Percentiles rank a stretch among this genome's conserved stretches.
Evolutionary conservation across 306 rosid species (phyloP).

Genomic region (Hippophae rhamnoides): DNA sequence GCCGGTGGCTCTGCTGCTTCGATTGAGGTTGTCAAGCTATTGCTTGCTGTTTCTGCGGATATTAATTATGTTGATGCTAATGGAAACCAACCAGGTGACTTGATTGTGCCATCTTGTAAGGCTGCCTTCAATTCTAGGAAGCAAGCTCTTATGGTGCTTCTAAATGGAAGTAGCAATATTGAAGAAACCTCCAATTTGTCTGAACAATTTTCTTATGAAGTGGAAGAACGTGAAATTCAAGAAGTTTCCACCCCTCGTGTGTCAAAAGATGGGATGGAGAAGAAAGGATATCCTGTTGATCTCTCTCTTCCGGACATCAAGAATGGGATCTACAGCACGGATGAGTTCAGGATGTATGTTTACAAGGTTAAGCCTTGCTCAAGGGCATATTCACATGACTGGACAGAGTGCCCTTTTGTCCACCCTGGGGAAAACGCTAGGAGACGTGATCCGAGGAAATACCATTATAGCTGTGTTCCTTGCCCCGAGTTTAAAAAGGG

Average conservation of each 20-base stretch:
- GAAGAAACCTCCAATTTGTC: constrained; percentile 23
- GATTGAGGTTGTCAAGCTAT: constrained; percentile 48
- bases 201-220: constrained; percentile 20
- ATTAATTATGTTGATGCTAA: constrained; percentile 38
- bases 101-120: constrained; percentile 25
- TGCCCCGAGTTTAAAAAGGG: constrained; percentile 85
- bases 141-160: constrained; percentile 31
- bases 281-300: constrained; percentile 64
- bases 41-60: constrained; percentile 66
- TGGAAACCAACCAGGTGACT: constrained; percentile 42
- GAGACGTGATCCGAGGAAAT: constrained; percentile 79
- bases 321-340: constrained; percentile 66
- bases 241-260: constrained; percentile 26
- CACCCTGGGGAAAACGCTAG: constrained; percentile 92
- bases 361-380: constrained; percentile 89
- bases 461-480: constrained; percentile 72
- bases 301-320: constrained; percentile 82
- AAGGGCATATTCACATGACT: constrained; percentile 89
- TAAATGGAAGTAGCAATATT: constrained; percentile 26
- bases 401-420: constrained; percentile 92
- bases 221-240: constrained; percentile 23
- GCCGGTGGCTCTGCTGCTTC: constrained; percentile 51
- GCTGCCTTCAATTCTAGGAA: constrained; percentile 29
- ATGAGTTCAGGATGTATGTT: constrained; percentile 82
- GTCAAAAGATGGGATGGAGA: constrained; percentile 41